Conservation (phyloP, 73 alveolate species). For the Symbiodinium pilosum region DNA sequence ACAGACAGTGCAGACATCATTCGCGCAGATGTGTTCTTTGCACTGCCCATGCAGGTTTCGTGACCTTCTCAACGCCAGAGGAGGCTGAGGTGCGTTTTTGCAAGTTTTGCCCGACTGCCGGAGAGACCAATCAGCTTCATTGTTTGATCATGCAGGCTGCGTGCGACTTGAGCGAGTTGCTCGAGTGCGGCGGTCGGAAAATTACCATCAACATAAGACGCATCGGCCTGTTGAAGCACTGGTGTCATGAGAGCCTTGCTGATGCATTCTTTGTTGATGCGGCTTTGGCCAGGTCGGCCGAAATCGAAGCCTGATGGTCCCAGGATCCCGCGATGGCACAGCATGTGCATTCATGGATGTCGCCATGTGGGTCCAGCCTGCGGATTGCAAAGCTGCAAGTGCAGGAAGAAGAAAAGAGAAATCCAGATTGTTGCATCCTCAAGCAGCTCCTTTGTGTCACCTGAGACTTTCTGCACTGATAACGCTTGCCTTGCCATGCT, state of each 20-base stretch:
- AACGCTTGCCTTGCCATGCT: background rate
- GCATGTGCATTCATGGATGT: too few species aligned
- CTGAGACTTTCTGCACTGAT: background rate
- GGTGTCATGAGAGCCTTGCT: too few species aligned
- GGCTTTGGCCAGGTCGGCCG: background rate
- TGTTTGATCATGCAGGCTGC: slow-evolving; percentile 6
- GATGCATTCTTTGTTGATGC: too few species aligned
- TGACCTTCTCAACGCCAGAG: slow-evolving; percentile 74
- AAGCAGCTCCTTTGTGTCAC: background rate
- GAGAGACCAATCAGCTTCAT: slow-evolving; percentile 28
- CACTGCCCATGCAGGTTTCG: slow-evolving; percentile 31
- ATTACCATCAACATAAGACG: slow-evolving; percentile 75
- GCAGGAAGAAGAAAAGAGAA: slow-evolving; percentile 50
- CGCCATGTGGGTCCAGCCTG: too few species aligned
- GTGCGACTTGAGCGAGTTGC: slow-evolving; percentile 53
- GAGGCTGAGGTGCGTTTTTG: slow-evolving; percentile 41
- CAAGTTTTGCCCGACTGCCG: slow-evolving; percentile 26
- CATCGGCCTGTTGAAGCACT: background rate
- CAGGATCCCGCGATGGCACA: too few species aligned
- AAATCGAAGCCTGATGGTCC: background rate
- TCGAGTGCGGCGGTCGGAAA: slow-evolving; percentile 80
- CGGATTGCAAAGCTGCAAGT: too few species aligned
- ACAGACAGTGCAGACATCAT: too few species aligned
- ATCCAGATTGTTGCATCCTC: slow-evolving; percentile 33
- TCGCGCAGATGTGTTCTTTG: too few species aligned